These are phyloP conservation scores for Spencermartinsiella ligniputridi DNA, from an alignment of 1,139 yeast genomes.

Conservation along the genomic window DNA sequence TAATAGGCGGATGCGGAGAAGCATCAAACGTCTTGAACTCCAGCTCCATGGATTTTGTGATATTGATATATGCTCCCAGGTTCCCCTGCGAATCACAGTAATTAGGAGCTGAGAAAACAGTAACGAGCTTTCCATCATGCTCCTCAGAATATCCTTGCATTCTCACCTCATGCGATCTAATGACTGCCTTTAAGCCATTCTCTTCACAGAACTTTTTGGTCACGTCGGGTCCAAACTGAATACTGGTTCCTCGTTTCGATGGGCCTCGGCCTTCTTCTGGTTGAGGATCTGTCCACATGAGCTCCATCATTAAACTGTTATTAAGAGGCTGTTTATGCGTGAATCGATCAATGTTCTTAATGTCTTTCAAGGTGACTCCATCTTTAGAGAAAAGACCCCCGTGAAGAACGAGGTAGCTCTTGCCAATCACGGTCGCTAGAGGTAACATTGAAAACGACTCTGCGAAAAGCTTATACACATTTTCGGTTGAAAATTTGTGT, in stretches of 20 bases:
- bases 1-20: slow-evolving; percentile 84
- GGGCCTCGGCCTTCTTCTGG: slow-evolving; percentile 71
- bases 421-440: slow-evolving; percentile 74
- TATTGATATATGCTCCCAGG: slow-evolving; percentile 79
- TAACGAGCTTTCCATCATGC: slow-evolving; percentile 78
- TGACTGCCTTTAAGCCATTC: slow-evolving; percentile 71
- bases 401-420: slow-evolving; percentile 81
- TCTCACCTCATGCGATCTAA: slow-evolving; percentile 93
- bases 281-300: slow-evolving; percentile 98
- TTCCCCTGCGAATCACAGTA: slow-evolving; percentile 93
- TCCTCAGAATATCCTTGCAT: slow-evolving; percentile 86
- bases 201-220: slow-evolving; percentile 70
- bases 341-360: slow-evolving; percentile 66
- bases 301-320: slow-evolving; percentile 92
- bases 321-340: slow-evolving; percentile 75
- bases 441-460: slow-evolving; percentile 87
- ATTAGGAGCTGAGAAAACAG: slow-evolving; percentile 96
- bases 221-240: slow-evolving; percentile 95
- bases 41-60: slow-evolving; percentile 54
- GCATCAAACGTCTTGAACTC: slow-evolving; percentile 63
- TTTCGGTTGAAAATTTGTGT: slow-evolving; percentile 69
- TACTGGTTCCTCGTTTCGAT: slow-evolving; percentile 91
- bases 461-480: slow-evolving; percentile 77
- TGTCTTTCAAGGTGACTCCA: slow-evolving; percentile 63
- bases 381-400: slow-evolving; percentile 92